Base-by-base conservation (phyloP, 331 rosid genomes). In the Malus hybrid region DNA sequence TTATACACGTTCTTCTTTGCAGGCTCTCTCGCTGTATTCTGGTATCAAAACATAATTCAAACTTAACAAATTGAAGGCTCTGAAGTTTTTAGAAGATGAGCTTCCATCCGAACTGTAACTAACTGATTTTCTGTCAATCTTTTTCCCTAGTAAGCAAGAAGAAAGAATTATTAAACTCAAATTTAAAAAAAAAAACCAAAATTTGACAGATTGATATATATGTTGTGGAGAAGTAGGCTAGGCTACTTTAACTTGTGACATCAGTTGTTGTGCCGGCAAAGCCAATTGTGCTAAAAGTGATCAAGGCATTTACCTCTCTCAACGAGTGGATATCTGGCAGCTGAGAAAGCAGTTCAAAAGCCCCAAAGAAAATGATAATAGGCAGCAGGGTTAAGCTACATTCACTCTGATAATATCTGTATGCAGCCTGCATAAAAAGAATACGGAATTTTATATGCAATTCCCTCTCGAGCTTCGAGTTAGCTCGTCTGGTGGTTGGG, bases 251-350 rank as follows among this genome's bases (percentile, higher is more conserved):
- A 65, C 87, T 82, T 48, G 88, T 82, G 60, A 91, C 87, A 33
- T 91, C 97, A 66, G 87, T 88, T 50, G 97, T 80, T 67, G 95
- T 89, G 73, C 80, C 84, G 59, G 95, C 90, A 83, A 91, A 91
- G 66, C 87, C 97, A 74, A 89, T 73, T 6, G 95, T 87, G 83
- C 97, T 78, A 83, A 86, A 85, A 77, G 93, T 89, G 91, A 93
- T 89, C 75, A 91, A 27, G 15, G 95, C 91, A 80, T 91, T 91
- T 5, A 91, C 85, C 93, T 91, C 85, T 85, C 95, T 86, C 31
- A 91, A 77, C 13, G 93, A 86, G 83, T 91, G 94, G 50, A 91
- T 91, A 81, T 89, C 76, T 65, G 92, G 97, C 34, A 89, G 87
- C 83, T 87, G 97, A 74, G 94, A 91, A 28, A 91, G 93, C 5